phyloP scores from a whole-genome alignment of 2,329 filamentous ascomycete species.

The Claviceps arundinis region DNA sequence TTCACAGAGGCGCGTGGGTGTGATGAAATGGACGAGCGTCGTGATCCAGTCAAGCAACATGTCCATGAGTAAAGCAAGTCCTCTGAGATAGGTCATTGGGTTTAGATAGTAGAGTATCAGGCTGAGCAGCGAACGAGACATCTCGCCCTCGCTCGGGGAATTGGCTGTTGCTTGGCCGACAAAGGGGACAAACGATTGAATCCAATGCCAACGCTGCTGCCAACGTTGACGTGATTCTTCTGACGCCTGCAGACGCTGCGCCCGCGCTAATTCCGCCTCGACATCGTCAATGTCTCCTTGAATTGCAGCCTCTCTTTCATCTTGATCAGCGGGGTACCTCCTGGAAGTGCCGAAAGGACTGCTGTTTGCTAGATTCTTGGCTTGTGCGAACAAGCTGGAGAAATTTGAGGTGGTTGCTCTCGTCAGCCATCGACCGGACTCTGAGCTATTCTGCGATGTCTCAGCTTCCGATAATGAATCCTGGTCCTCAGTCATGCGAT shows the following conservation, averaged over 20 bases:
- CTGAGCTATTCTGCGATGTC: constrained; percentile 4
- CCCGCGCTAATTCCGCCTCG: constrained; percentile 4
- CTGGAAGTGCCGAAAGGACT: constrained; percentile 5
- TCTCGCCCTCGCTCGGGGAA: neutral
- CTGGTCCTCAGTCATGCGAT: neutral
- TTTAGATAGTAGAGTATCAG: constrained; percentile 16
- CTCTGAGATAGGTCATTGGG: constrained; percentile 19
- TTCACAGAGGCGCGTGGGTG: constrained; percentile 5
- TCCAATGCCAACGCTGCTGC: constrained; percentile 11
- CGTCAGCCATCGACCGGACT: constrained; percentile 6
- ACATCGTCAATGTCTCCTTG: constrained; percentile 11
- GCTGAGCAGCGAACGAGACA: constrained; percentile 3
- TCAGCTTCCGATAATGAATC: neutral
- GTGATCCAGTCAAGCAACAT: constrained; percentile 10
- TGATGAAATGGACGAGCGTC: constrained; percentile 6
- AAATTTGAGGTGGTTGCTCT: constrained; percentile 5
- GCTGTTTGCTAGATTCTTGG: constrained; percentile 5
- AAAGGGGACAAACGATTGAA: constrained; percentile 9
- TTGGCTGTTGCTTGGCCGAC: neutral
- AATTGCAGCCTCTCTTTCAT: constrained; percentile 13
- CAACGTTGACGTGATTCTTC: constrained; percentile 4
- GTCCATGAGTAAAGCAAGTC: constrained; percentile 13
- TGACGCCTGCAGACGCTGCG: constrained; percentile 3
- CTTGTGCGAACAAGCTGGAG: constrained; percentile 4
- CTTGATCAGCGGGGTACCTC: constrained; percentile 7